phyloP scores from a whole-genome alignment of 2,329 filamentous ascomycete species.

The Hypoxylon sp. region DNA sequence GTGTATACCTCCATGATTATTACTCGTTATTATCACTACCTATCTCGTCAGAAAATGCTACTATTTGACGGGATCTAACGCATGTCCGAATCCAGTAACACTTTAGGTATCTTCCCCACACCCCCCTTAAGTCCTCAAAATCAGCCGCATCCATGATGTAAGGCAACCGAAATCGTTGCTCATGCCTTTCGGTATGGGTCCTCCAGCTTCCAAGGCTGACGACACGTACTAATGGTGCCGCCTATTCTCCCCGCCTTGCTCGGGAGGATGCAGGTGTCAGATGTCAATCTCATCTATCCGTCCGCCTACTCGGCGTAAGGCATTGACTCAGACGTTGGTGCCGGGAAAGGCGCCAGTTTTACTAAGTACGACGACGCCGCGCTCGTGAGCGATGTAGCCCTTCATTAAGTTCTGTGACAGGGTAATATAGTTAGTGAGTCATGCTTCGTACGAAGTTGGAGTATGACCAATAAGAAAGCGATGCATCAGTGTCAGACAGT shows the following conservation, averaged over 20 bases:
- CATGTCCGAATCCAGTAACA: constrained; percentile 15
- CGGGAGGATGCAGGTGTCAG: constrained; percentile 1
- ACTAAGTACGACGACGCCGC: constrained; percentile 89
- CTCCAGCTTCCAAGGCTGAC: constrained; percentile 2
- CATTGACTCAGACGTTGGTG: constrained; percentile 71
- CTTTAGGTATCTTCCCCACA: constrained; percentile 30
- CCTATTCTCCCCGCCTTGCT: constrained; percentile 5
- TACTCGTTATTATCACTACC: constrained; percentile 16
- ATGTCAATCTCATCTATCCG: neutral
- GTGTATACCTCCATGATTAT: constrained; percentile 5
- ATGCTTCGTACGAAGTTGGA: constrained; percentile 27
- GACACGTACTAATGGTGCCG: constrained; percentile 12
- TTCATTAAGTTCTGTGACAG: constrained; percentile 84
- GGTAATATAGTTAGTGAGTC: constrained; percentile 47
- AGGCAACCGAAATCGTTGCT: constrained; percentile 24
- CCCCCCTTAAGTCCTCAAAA: constrained; percentile 10
- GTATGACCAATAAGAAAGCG: constrained; percentile 36
- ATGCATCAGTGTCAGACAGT: constrained; percentile 15
- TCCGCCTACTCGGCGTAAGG: neutral
- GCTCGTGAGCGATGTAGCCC: constrained; percentile 93
- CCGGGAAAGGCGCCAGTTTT: constrained; percentile 94
- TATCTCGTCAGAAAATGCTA: constrained; percentile 10
- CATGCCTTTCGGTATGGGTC: constrained; percentile 5
- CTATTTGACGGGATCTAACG: constrained; percentile 27
- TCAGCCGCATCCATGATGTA: constrained; percentile 25